phyloP scores from a whole-genome alignment of 1,284 basidiomycete genomes.

The Cryptococcus jaspeensis region DNA sequence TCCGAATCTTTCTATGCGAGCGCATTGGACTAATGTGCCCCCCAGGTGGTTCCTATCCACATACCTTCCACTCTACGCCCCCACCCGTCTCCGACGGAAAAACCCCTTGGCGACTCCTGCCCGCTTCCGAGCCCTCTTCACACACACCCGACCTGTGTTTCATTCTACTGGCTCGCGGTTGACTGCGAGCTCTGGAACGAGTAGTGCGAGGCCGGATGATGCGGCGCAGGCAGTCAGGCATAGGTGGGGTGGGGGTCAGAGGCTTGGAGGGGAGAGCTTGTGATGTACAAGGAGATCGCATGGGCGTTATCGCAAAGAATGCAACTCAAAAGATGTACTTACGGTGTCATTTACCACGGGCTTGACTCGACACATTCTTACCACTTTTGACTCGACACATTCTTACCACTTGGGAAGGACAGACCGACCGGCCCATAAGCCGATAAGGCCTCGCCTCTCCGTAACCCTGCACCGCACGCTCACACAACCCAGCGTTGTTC shows the following conservation, averaged over 20 bases:
- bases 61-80: constrained; percentile 45
- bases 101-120: constrained; percentile 40
- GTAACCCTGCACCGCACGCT: too few species aligned
- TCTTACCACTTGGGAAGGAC: too few species aligned
- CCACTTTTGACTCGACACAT: too few species aligned
- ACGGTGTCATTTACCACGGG: too few species aligned
- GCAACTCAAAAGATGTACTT: too few species aligned
- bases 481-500: too few species aligned
- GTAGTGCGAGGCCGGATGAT: neutral
- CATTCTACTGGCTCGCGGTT: constrained; percentile 9
- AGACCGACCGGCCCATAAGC: too few species aligned
- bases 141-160: neutral
- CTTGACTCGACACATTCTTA: too few species aligned
- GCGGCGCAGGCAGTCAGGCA: constrained; percentile 28
- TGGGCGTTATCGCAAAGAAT: too few species aligned
- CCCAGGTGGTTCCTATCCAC: constrained; percentile 48
- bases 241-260: constrained; percentile 46
- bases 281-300: neutral
- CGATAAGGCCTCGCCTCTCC: too few species aligned
- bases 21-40: neutral
- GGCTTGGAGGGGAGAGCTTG: constrained; percentile 37
- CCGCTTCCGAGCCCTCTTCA: constrained; percentile 32
- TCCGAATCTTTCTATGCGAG: neutral
- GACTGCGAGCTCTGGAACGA: constrained; percentile 10
- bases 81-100: constrained; percentile 31